These are phyloP conservation scores for Westerdykella sp. DNA, from an alignment of 2,329 filamentous ascomycete species.

Conservation along the genomic window DNA sequence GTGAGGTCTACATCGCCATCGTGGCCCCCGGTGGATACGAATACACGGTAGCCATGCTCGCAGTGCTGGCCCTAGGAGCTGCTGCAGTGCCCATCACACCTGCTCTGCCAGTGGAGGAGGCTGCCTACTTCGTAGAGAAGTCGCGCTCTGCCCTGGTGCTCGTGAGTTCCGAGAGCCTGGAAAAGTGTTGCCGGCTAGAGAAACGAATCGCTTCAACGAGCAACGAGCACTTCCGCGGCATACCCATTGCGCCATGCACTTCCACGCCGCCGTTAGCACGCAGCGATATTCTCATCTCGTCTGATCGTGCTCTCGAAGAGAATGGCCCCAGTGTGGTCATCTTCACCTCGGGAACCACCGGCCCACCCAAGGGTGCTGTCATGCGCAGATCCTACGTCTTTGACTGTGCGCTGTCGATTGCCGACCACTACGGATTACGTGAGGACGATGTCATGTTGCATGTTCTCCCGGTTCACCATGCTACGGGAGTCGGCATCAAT, in stretches of 20 bases:
- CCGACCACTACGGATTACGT: constrained; percentile 29
- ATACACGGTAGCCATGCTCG: constrained; percentile 44
- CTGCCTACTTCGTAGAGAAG: constrained; percentile 41
- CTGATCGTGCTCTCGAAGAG: constrained; percentile 37
- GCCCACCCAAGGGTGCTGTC: constrained; percentile 42
- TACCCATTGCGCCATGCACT: constrained; percentile 34
- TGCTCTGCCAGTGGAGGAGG: constrained; percentile 40
- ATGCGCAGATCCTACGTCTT: constrained; percentile 41
- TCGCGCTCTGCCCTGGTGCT: constrained; percentile 37
- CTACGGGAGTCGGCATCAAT: constrained; percentile 32
- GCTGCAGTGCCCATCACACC: constrained; percentile 44
- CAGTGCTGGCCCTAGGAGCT: constrained; percentile 43
- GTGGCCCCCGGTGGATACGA: constrained; percentile 45
- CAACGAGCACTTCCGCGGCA: constrained; percentile 30
- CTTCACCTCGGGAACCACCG: constrained; percentile 45
- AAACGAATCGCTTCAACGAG: constrained; percentile 20
- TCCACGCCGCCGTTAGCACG: constrained; percentile 25
- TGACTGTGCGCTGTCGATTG: constrained; percentile 27
- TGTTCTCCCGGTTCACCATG: constrained; percentile 33
- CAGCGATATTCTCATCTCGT: constrained; percentile 37
- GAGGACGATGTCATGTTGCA: constrained; percentile 31
- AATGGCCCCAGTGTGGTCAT: constrained; percentile 41
- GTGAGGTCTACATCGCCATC: constrained; percentile 42
- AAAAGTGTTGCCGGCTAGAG: constrained; percentile 22
- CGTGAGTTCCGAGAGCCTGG: constrained; percentile 31